Evolutionary conservation across 352 stramenopile species (phyloP), one percentile per base, ranked within the genome.

Genomic region (Pythium diclinum): DNA sequence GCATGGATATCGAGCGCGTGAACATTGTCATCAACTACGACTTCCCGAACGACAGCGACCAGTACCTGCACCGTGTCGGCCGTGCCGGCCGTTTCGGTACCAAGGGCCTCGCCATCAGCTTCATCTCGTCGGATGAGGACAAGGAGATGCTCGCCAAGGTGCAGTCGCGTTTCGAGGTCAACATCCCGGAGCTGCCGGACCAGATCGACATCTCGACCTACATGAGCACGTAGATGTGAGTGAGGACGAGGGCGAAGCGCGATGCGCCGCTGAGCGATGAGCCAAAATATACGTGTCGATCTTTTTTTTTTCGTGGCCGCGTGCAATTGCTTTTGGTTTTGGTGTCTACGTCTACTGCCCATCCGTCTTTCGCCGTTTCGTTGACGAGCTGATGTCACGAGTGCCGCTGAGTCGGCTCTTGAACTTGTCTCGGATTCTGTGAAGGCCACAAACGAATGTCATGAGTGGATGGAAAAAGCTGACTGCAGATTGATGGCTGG

Each of bases 11-110:
- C 77, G 97, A 99, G 84, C 95, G 96, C 75, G 97, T 99, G 54
- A 99, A 99, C 87, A 98, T 99, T 68, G 98, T 99, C 44, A 97
- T 99, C 74, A 99, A 99, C 91, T 99, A 99, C 80, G 98, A 99
- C 77, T 99, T 99, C 84, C 97, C 98, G 61, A 97, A 96, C 63
- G 89, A 95, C 76, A 91, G 85, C 46, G 97, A 99, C 85, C 94
- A 99, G 78, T 99, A 99, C 83, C 85, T 99, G 54, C 98, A 99
- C 82, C 94, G 98, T 72, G 90, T 99, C 28, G 98, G 98, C 66
- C 95, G 98, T 81, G 97, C 98, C 21, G 98, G 98, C 73, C 94
- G 98, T 80, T 99, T 99, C 76, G 98, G 98, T 69, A 99, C 97
- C 56, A 99, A 99, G 87, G 98, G 98, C 79, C 89, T 99, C 68